Conservation (phyloP, 2,329 filamentous ascomycete species). For the Colletotrichum sp. region DNA sequence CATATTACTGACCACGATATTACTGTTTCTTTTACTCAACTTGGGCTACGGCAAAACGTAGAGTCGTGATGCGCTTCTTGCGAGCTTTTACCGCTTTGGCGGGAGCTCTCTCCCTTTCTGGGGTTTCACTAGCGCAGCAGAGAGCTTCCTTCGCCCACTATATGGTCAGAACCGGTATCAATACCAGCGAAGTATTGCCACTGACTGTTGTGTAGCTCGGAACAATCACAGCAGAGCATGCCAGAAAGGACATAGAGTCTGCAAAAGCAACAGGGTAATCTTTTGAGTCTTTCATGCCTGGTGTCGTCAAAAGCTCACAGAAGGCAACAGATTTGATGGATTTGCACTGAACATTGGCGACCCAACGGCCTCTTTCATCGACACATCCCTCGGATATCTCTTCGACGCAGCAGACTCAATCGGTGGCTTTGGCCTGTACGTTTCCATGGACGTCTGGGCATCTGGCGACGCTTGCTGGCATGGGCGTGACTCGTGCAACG, state of each 20-base stretch:
- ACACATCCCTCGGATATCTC: not conserved
- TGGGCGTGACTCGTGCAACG: not conserved
- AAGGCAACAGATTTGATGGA: not conserved
- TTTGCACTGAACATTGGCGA: not conserved
- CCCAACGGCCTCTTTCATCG: not conserved
- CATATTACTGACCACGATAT: not conserved
- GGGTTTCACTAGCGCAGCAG: not conserved
- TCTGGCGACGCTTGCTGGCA: not conserved
- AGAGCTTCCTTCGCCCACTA: not conserved
- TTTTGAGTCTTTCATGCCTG: fast-evolving
- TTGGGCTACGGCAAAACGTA: fast-evolving
- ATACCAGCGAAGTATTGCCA: fast-evolving
- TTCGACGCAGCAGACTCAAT: not conserved
- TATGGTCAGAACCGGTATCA: not conserved
- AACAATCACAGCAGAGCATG: not conserved
- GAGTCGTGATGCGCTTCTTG: not conserved
- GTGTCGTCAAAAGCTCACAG: fast-evolving
- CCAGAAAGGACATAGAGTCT: not conserved
- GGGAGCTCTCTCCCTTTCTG: fast-evolving
- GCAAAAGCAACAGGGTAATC: not conserved
- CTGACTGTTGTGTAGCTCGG: not conserved
- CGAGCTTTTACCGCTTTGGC: not conserved
- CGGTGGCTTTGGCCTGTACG: not conserved
- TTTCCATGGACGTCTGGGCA: not conserved
- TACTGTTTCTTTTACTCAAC: fast-evolving